These are phyloP conservation scores for Licmophora abbreviata DNA, from an alignment of 108 stramenopile species.

Conservation along the genomic window DNA sequence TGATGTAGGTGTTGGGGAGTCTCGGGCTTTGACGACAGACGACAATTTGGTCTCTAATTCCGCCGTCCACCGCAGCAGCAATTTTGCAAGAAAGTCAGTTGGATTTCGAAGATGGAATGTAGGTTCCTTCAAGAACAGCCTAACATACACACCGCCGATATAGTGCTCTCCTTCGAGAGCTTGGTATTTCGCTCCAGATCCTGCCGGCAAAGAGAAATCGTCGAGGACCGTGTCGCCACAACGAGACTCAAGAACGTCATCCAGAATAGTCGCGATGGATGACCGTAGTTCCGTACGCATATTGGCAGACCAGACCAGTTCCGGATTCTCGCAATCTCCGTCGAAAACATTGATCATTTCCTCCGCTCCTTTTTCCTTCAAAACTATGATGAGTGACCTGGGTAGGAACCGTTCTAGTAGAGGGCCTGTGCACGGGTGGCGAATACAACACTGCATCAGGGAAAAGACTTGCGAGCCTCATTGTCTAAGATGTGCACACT, in stretches of 20 bases:
- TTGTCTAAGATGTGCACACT: constrained; percentile 12
- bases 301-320: constrained; percentile 67
- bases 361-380: constrained; percentile 55
- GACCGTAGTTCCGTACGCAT: constrained; percentile 57
- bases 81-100: constrained; percentile 47
- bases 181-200: constrained; percentile 31
- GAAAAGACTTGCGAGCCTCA: background rate
- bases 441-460: background rate
- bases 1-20: background rate
- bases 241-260: constrained; percentile 19
- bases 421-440: constrained; percentile 15
- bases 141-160: constrained; percentile 70
- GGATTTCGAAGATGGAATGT: constrained; percentile 73
- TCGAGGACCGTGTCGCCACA: constrained; percentile 14
- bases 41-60: constrained; percentile 36
- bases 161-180: constrained; percentile 52
- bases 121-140: constrained; percentile 75
- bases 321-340: constrained; percentile 60
- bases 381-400: constrained; percentile 18
- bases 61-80: constrained; percentile 44
- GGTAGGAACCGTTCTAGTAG: constrained; percentile 41
- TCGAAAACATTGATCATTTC: constrained; percentile 54
- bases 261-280: constrained; percentile 28
- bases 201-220: constrained; percentile 25
- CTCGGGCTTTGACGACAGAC: constrained; percentile 1